These are phyloP conservation scores for Senna tora DNA, from an alignment of 306 rosid genomes.

Conservation along the genomic window DNA sequence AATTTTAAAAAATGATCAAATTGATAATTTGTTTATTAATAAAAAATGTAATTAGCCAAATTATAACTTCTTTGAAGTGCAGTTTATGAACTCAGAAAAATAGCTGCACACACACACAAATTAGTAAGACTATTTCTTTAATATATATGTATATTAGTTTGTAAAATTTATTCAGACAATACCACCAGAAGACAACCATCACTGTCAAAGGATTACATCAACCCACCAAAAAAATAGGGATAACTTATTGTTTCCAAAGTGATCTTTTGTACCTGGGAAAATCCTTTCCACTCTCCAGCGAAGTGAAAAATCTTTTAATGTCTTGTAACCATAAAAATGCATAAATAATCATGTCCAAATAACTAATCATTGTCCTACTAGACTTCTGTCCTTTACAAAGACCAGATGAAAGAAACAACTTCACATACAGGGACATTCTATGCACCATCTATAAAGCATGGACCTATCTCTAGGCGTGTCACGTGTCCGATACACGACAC, in stretches of 20 bases:
- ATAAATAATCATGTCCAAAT: neutral
- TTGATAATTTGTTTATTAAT: too few species aligned
- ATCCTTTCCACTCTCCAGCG: constrained; percentile 1
- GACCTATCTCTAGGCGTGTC: too few species aligned
- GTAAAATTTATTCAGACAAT: neutral
- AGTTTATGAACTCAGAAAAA: neutral
- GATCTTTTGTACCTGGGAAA: constrained; percentile 17
- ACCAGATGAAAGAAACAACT: constrained; percentile 11
- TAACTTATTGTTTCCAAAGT: neutral
- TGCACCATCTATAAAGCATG: too few species aligned
- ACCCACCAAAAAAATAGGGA: neutral
- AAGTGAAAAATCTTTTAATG: neutral
- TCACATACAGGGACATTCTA: constrained; percentile 42
- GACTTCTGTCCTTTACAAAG: neutral
- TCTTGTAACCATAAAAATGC: neutral
- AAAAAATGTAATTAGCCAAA: neutral
- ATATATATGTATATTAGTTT: too few species aligned
- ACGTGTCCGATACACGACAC: too few species aligned
- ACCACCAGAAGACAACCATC: neutral
- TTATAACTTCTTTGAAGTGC: neutral
- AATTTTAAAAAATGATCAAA: too few species aligned
- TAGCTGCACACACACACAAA: neutral
- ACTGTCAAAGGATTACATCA: neutral
- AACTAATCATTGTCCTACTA: neutral
- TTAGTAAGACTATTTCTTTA: neutral